These are phyloP conservation scores for Colletotrichum tabaci DNA, from an alignment of 2,329 filamentous ascomycete species.

Conservation along the genomic window DNA sequence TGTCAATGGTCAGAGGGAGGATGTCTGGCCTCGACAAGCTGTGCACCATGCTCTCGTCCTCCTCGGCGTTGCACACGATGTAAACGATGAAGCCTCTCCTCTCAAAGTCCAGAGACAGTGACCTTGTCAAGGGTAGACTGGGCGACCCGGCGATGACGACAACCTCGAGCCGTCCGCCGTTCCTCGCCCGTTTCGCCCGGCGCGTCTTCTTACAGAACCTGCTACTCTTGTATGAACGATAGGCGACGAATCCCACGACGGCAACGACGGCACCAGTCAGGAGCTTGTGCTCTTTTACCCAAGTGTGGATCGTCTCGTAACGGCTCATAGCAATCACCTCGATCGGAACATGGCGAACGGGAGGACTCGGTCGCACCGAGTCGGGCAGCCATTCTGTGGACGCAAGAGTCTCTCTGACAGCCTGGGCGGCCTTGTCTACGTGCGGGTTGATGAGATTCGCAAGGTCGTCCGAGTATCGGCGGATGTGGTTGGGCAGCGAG, in stretches of 20 bases:
- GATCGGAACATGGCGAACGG: constrained; percentile 53
- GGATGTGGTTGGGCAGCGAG: constrained; percentile 74
- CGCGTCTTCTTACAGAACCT: constrained; percentile 77
- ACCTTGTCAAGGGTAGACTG: constrained; percentile 85
- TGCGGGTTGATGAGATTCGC: constrained; percentile 86
- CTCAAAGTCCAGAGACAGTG: constrained; percentile 88
- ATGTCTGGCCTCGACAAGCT: constrained; percentile 86
- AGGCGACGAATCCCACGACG: constrained; percentile 76
- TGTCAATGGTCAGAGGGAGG: constrained; percentile 84
- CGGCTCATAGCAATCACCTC: constrained; percentile 52
- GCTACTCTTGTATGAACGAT: constrained; percentile 64
- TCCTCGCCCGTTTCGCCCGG: constrained; percentile 82
- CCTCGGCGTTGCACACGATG: constrained; percentile 85
- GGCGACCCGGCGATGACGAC: constrained; percentile 90
- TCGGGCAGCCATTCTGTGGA: constrained; percentile 81
- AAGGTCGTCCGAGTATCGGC: constrained; percentile 78
- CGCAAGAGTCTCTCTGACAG: constrained; percentile 78
- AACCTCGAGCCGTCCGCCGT: constrained; percentile 90
- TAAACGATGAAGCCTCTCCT: constrained; percentile 94
- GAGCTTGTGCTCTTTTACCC: constrained; percentile 81
- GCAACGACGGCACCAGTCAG: constrained; percentile 80
- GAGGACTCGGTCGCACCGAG: constrained; percentile 73
- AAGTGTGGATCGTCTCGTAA: constrained; percentile 74
- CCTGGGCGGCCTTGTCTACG: constrained; percentile 81
- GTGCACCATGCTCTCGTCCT: constrained; percentile 87